phyloP scores from a whole-genome alignment of 495 filamentous ascomycete species.

The Penicillium psychrofluorescens region DNA sequence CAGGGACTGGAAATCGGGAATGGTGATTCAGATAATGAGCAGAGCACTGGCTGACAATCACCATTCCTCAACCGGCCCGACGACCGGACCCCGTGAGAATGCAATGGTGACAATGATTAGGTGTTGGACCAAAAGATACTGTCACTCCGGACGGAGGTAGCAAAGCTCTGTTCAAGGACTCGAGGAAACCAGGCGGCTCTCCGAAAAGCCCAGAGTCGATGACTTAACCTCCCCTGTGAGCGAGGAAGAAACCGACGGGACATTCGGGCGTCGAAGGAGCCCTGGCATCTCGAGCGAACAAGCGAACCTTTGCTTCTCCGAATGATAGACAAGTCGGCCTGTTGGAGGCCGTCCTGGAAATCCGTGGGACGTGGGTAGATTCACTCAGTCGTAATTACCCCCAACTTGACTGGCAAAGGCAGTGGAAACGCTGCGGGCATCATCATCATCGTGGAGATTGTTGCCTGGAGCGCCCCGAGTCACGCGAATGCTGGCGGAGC shows the following conservation, averaged over 20 bases:
- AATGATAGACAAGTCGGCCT: constrained; percentile 9
- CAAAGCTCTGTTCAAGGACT: constrained; percentile 3
- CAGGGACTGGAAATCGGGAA: constrained; percentile 6
- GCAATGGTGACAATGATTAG: constrained; percentile 7
- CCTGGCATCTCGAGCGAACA: constrained; percentile 12
- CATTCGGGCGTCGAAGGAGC: constrained; percentile 15
- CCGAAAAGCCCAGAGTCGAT: constrained; percentile 1
- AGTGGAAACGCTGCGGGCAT: constrained; percentile 90
- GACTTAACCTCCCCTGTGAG: too few relatives aligned
- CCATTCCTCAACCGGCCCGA: constrained; percentile 2
- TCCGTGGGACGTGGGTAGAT: background rate
- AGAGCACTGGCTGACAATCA: constrained; percentile 1
- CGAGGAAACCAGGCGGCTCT: constrained; percentile 1
- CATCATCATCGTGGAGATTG: constrained; percentile 61
- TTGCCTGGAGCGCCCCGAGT: constrained; percentile 44
- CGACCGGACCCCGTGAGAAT: constrained; percentile 1
- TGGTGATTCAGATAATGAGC: constrained; percentile 2
- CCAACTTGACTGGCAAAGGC: constrained; percentile 94
- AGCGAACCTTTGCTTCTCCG: constrained; percentile 7
- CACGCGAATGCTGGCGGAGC: constrained; percentile 53
- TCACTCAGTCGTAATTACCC: constrained; percentile 79
- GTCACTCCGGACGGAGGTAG: background rate
- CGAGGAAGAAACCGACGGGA: constrained; percentile 13
- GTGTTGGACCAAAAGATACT: constrained; percentile 3
- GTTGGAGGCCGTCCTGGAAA: constrained; percentile 12